A percentile compares a stretch with the other conserved stretches of the same genome.
Evolutionary conservation across 176 grass and related monocot genomes (phyloP).

Genomic region (Oryza nivara): DNA sequence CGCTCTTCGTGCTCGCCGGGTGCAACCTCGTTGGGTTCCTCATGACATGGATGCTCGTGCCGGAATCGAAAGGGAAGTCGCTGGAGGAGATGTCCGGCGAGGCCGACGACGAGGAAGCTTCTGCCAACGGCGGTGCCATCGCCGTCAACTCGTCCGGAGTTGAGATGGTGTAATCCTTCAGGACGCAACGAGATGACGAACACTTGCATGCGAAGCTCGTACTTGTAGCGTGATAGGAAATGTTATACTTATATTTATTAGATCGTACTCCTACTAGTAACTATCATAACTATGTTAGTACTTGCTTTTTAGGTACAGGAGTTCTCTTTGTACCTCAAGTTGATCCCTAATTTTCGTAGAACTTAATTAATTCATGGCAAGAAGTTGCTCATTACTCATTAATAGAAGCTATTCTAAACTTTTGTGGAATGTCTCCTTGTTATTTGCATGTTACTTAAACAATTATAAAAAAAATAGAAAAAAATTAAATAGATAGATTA

Average conservation of each 20-base stretch:
- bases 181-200: neutral
- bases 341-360: no score
- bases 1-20: conserved; percentile 53
- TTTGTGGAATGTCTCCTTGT: no score
- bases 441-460: no score
- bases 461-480: no score
- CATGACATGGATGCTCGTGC: conserved; percentile 59
- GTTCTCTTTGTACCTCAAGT: no score
- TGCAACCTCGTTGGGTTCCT: conserved; percentile 51
- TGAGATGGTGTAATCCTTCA: conserved; percentile 6
- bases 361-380: no score
- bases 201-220: neutral
- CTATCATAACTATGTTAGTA: no score
- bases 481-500: no score
- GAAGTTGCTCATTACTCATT: no score
- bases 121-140: neutral
- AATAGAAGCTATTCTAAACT: no score
- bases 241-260: neutral
- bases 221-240: neutral
- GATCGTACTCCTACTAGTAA: neutral
- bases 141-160: neutral
- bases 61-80: conserved; percentile 66
- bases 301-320: no score
- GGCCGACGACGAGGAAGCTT: conserved; percentile 22
- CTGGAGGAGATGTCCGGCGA: conserved; percentile 65